These are phyloP conservation scores for Ophiostoma quercus DNA, from an alignment of 2,329 filamentous ascomycete genomes.

Conservation along the genomic window DNA sequence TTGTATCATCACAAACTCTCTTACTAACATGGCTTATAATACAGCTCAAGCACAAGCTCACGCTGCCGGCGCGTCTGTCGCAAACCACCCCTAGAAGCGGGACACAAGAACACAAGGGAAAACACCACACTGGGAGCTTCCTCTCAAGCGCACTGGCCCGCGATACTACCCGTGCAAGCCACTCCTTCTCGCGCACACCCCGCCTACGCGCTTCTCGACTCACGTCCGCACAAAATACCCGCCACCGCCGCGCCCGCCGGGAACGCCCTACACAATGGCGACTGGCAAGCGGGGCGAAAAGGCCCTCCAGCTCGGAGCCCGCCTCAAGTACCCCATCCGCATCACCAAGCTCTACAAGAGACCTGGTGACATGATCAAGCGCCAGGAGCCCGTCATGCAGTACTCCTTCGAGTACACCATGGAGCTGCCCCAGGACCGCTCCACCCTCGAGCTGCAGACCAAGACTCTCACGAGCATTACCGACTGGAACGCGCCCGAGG, in stretches of 20 bases:
- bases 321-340: slow-evolving; percentile 87
- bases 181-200: slow-evolving; percentile 21
- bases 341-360: slow-evolving; percentile 77
- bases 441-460: slow-evolving; percentile 55
- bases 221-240: slow-evolving; percentile 26
- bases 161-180: slow-evolving; percentile 23
- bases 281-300: slow-evolving; percentile 29
- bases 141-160: slow-evolving; percentile 15
- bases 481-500: slow-evolving; percentile 76
- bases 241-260: background rate
- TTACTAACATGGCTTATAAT: slow-evolving; percentile 27
- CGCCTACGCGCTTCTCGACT: slow-evolving; percentile 22
- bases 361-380: slow-evolving; percentile 68
- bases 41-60: slow-evolving; percentile 4
- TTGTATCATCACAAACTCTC: slow-evolving; percentile 20
- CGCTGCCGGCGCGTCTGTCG: background rate
- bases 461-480: slow-evolving; percentile 65
- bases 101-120: background rate
- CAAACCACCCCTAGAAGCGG: slow-evolving; percentile 3
- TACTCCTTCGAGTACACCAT: slow-evolving; percentile 82
- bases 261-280: slow-evolving; percentile 21
- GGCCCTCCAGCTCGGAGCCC: slow-evolving; percentile 48
- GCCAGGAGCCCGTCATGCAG: slow-evolving; percentile 72
- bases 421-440: slow-evolving; percentile 61
- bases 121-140: slow-evolving; percentile 15